Percentiles rank a stretch among this genome's conserved stretches.
These are phyloP conservation scores for Colletotrichum endophyticum DNA, from an alignment of 2,329 filamentous ascomycete genomes.

Conservation along the genomic window DNA sequence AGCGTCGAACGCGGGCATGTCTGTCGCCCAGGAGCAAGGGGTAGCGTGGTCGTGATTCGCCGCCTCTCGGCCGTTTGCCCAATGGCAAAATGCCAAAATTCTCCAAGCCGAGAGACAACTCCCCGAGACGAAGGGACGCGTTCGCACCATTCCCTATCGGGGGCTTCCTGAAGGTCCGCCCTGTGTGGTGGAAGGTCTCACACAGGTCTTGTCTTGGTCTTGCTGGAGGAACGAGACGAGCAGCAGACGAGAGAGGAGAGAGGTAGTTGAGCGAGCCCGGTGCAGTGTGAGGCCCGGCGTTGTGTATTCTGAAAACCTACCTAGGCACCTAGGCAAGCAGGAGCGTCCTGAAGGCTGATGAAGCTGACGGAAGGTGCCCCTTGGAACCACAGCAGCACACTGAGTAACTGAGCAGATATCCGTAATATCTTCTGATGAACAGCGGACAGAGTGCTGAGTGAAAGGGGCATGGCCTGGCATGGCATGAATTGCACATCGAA, in stretches of 20 bases:
- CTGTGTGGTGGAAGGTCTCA: neutral
- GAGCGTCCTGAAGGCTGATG: neutral
- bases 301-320: neutral
- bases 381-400: neutral
- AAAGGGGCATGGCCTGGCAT: neutral
- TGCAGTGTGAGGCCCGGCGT: neutral
- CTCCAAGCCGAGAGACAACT: slow-evolving; percentile 14
- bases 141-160: slow-evolving; percentile 1
- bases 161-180: neutral
- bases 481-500: neutral
- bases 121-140: slow-evolving; percentile 12
- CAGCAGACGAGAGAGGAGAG: neutral
- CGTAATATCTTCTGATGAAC: neutral
- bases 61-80: neutral
- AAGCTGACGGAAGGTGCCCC: neutral
- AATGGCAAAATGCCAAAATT: slow-evolving; percentile 16
- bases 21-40: slow-evolving; percentile 13
- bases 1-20: slow-evolving; percentile 5
- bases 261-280: neutral
- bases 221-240: neutral
- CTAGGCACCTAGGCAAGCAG: neutral
- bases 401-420: neutral
- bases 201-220: neutral
- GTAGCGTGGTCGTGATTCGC: slow-evolving; percentile 14
- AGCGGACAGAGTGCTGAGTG: neutral